Conservation (phyloP, 305 asterid genomes). For the Lippia alba region DNA sequence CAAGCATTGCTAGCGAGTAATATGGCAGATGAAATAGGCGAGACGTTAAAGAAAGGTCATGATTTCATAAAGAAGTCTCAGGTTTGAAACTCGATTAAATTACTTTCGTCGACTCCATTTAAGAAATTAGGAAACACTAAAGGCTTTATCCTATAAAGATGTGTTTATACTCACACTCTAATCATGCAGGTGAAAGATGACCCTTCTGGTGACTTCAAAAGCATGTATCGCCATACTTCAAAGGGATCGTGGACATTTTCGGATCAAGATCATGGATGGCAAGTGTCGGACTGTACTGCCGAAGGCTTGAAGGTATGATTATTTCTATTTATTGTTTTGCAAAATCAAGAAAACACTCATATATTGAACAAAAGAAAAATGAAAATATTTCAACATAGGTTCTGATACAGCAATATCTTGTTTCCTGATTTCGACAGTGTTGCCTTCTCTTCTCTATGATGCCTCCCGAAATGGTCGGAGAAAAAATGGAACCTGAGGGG, state of each 20-base stretch:
- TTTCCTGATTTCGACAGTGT: constrained; percentile 46
- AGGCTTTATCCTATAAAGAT: no score
- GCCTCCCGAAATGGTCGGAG: constrained; percentile 73
- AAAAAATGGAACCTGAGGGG: constrained; percentile 56
- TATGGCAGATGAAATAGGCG: constrained; percentile 60
- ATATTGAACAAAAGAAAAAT: constrained; percentile 1
- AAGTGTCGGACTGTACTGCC: constrained; percentile 73
- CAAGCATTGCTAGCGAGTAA: constrained; percentile 81
- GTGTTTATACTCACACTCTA: not conserved
- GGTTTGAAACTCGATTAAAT: constrained; percentile 38
- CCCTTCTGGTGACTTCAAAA: constrained; percentile 64
- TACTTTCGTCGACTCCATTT: not conserved
- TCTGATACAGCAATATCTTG: not conserved
- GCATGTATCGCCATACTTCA: constrained; percentile 66
- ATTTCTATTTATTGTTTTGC: not conserved
- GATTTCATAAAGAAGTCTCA: constrained; percentile 70
- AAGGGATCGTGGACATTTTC: constrained; percentile 76
- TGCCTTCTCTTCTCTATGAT: constrained; percentile 70
- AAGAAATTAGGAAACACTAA: no score
- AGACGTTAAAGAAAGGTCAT: constrained; percentile 64
- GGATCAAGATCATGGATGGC: constrained; percentile 79
- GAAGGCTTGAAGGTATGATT: constrained; percentile 66
- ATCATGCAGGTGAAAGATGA: constrained; percentile 47
- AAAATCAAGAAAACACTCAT: not conserved
- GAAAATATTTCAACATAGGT: not conserved